Evolutionary conservation across 2,329 filamentous ascomycete genomes (phyloP), one percentile per base, ranked within the genome.

Genomic region (Neocucurbitaria cava): DNA sequence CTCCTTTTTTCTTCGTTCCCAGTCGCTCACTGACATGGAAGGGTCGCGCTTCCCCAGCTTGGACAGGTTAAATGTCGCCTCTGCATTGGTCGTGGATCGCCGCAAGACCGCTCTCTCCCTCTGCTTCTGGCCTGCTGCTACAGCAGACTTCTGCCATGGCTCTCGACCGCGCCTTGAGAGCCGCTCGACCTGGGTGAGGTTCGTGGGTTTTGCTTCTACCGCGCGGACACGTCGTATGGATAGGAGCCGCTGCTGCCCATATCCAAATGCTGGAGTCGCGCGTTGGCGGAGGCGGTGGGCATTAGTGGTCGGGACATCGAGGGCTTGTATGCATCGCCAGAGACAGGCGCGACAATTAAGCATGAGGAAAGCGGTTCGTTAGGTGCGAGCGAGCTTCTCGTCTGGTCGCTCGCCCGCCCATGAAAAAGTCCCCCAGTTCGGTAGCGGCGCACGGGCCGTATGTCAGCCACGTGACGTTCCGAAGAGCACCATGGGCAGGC

Each of bases 1-100:
- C 62, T 92, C 86, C 65, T 81, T 83, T 33, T 79, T 78, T 42
- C 84, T 56, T 40, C 63, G 65, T 8, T 68, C 68, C 64, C 68
- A 74, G 18, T 73, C 70, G 30, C 48, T 66, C 9, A 57, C 61
- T 33, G 66, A 62, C 36, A 73, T 61, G 21, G 47, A 51, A 11
- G 62, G 57, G 39, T 71, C 68, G 21, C 66, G 66, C 35, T 54
- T 60, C n/a, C 69, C 69, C 30, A 70, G 41, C 36, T 61, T 69
- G 35, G 63, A 63, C 42, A 65, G 46, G 17, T 64, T 65, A 24
- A 62, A 56, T 30, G 61, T 60, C 44, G 61, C 47, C 13, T 52
- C 41, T 20, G 35, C 31, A 5, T 30, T 28, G 13, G 30, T 38
- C 24, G 28, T n/a, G n/a, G 46, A 41, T 31, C 58, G 56, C 23